These are phyloP conservation scores for Ceratopteris richardii DNA, from an alignment of 75 land plant species.

Conservation along the genomic window DNA sequence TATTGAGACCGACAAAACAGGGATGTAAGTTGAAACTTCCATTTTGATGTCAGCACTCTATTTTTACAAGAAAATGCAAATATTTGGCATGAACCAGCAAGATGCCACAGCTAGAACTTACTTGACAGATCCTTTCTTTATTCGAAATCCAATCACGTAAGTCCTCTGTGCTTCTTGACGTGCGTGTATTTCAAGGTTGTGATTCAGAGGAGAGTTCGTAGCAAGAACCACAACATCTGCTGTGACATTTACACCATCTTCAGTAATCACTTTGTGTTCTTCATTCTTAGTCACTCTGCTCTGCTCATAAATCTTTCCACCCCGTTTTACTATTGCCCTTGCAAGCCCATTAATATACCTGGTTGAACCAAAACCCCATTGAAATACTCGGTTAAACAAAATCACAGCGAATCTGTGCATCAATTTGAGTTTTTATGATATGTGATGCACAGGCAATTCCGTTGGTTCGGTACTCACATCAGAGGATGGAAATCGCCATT, in stretches of 20 bases:
- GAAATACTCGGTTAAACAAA: too few species aligned
- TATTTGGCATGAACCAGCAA: too few species aligned
- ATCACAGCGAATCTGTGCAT: too few species aligned
- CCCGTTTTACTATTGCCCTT: slow-evolving; percentile 22
- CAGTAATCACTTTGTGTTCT: slow-evolving; percentile 21
- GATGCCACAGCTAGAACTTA: too few species aligned
- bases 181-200: slow-evolving; percentile 26
- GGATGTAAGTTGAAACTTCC: too few species aligned
- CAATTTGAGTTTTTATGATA: too few species aligned
- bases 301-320: slow-evolving; percentile 33
- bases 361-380: too few species aligned
- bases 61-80: too few species aligned
- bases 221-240: slow-evolving; percentile 30
- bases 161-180: slow-evolving; percentile 26
- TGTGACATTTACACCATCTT: slow-evolving; percentile 18
- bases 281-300: slow-evolving; percentile 14
- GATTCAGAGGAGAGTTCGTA: slow-evolving; percentile 36
- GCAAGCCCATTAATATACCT: slow-evolving; percentile 40
- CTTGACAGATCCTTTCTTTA: slow-evolving; percentile 36
- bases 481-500: slow-evolving; percentile 37
- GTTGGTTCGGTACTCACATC: slow-evolving; percentile 10
- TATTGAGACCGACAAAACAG: too few species aligned
- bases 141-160: slow-evolving; percentile 26
- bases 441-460: too few species aligned
- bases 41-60: too few species aligned